phyloP scores from a whole-genome alignment of 371 early-diverging fungal genomes.

The Circinella minor region DNA sequence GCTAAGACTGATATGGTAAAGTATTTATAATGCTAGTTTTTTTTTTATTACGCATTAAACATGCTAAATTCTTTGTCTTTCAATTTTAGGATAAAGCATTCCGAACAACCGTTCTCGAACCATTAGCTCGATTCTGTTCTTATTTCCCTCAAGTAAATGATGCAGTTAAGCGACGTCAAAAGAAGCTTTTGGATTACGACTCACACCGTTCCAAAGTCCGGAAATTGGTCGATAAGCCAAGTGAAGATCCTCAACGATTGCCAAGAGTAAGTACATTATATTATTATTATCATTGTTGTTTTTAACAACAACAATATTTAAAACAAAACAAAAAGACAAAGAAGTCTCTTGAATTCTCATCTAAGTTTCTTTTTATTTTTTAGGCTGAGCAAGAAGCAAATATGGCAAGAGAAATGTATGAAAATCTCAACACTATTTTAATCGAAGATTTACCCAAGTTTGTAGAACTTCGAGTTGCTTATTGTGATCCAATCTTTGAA shows the following conservation, averaged over 20 bases:
- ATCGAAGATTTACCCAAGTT: slow-evolving; percentile 89
- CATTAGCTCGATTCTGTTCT: slow-evolving; percentile 81
- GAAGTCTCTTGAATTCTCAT: background rate
- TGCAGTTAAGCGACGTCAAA: slow-evolving; percentile 84
- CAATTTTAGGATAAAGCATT: slow-evolving; percentile 73
- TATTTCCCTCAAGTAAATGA: slow-evolving; percentile 94
- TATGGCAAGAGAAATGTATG: slow-evolving; percentile 79
- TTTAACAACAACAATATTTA: background rate
- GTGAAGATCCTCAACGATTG: slow-evolving; percentile 74
- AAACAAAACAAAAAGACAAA: background rate
- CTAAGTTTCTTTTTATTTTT: background rate
- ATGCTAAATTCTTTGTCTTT: background rate
- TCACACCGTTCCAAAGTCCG: slow-evolving; percentile 71
- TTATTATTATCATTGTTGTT: background rate
- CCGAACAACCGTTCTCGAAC: slow-evolving; percentile 86
- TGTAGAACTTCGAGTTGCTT: slow-evolving; percentile 85
- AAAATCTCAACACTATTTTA: slow-evolving; percentile 79
- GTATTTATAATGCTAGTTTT: background rate
- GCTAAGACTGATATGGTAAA: slow-evolving; percentile 73
- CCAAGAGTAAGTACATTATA: slow-evolving; percentile 45
- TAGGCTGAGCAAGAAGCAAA: slow-evolving; percentile 82
- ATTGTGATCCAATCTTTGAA: slow-evolving; percentile 90
- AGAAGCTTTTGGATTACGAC: slow-evolving; percentile 92
- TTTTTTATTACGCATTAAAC: no score
- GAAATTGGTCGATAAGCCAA: slow-evolving; percentile 82